phyloP scores from a whole-genome alignment of 129 eudicot genomes.

The Escallonia herrerae region DNA sequence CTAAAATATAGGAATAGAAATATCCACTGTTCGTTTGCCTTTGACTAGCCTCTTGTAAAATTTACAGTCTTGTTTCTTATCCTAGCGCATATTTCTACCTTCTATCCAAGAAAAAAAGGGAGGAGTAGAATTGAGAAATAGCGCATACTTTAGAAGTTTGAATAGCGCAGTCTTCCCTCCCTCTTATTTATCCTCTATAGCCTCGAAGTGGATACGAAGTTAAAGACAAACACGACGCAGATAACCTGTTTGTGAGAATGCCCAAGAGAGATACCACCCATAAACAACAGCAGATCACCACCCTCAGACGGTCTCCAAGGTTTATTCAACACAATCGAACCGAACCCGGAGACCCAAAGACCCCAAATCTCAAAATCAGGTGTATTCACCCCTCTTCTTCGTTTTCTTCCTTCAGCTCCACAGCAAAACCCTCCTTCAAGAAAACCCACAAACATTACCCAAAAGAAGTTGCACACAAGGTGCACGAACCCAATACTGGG shows the following conservation, averaged over 20 bases:
- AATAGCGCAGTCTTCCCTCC: neutral
- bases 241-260: conserved; percentile 56
- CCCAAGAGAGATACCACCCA: conserved; percentile 25
- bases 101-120: too few relatives aligned
- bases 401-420: conserved; percentile 23
- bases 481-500: conserved; percentile 4
- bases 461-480: neutral
- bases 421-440: conserved; percentile 9
- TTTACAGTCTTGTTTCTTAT: too few relatives aligned
- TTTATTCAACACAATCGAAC: conserved; percentile 12
- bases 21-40: too few relatives aligned
- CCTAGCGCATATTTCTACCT: too few relatives aligned
- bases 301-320: conserved; percentile 48
- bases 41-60: too few relatives aligned
- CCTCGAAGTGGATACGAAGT: too few relatives aligned
- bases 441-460: conserved; percentile 6
- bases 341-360: conserved; percentile 15
- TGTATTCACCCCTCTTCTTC: conserved; percentile 13
- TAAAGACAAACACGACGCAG: conserved; percentile 3
- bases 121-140: too few relatives aligned
- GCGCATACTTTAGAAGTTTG: too few relatives aligned
- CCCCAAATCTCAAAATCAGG: conserved; percentile 7
- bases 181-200: too few relatives aligned
- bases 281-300: conserved; percentile 13
- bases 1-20: too few relatives aligned